These are phyloP conservation scores for Drosera spatulata DNA, from an alignment of 179 eudicot species.

Conservation along the genomic window DNA sequence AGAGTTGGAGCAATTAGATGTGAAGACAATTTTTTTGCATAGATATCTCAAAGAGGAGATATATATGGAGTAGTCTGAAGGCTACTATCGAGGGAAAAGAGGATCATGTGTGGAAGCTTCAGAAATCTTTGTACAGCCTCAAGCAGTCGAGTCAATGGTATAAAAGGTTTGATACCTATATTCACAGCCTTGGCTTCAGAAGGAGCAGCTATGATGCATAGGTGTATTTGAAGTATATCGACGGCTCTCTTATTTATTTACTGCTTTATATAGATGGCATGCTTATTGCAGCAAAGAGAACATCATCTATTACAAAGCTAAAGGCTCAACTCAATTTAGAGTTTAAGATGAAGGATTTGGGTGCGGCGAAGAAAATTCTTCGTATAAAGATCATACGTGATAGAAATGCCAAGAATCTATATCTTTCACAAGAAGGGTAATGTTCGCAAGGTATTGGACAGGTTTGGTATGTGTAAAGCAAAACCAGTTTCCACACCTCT, in stretches of 20 bases:
- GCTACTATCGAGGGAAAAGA: background rate
- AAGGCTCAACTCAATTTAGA: background rate
- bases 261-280: background rate
- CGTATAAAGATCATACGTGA: background rate
- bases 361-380: background rate
- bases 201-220: background rate
- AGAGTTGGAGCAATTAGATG: conserved; percentile 1
- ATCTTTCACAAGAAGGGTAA: too few species aligned
- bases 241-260: background rate
- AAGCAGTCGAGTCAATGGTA: background rate
- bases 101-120: background rate
- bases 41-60: conserved; percentile 1
- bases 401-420: background rate
- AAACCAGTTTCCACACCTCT: too few species aligned
- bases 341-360: conserved; percentile 1
- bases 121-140: background rate
- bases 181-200: background rate
- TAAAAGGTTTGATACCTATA: conserved; percentile 1
- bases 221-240: background rate
- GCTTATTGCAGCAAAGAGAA: background rate
- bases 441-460: too few species aligned
- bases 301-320: background rate
- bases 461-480: too few species aligned
- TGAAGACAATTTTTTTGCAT: conserved; percentile 2
- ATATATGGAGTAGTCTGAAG: background rate